Percentiles rank a stretch among this genome's conserved stretches.
phyloP scores from a whole-genome alignment of 1,284 basidiomycete genomes.

The Ganoderma lucidum region DNA sequence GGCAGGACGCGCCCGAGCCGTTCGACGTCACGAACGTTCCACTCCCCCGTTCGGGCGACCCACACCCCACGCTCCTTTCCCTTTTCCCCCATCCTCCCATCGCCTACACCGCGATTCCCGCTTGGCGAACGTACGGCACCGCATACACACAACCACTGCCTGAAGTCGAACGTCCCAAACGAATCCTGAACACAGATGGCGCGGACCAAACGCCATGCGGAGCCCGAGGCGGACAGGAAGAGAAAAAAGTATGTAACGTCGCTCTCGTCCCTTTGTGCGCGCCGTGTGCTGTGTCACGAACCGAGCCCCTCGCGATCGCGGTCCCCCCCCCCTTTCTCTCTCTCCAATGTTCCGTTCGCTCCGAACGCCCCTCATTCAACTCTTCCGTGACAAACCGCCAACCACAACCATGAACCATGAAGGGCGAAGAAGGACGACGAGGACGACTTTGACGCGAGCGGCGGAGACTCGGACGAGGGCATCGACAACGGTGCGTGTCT shows the following conservation, averaged over 20 bases:
- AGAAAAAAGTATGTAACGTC: constrained; percentile 47
- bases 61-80: constrained; percentile 9
- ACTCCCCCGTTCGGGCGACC: constrained; percentile 7
- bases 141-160: neutral
- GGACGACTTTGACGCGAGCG: constrained; percentile 40
- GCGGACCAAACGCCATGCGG: constrained; percentile 43
- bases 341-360: neutral
- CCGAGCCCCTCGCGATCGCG: constrained; percentile 12
- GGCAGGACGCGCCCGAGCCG: constrained; percentile 15
- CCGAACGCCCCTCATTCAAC: neutral
- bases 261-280: constrained; percentile 13
- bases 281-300: constrained; percentile 21
- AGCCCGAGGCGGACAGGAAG: constrained; percentile 39
- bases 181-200: constrained; percentile 34
- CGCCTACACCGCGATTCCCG: neutral
- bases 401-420: constrained; percentile 29
- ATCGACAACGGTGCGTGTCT: constrained; percentile 42
- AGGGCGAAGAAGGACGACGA: constrained; percentile 44
- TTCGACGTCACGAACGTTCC: constrained; percentile 3
- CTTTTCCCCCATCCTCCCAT: neutral
- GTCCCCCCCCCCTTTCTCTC: neutral
- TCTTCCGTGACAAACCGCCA: neutral
- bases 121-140: neutral
- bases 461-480: constrained; percentile 37
- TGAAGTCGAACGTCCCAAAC: neutral